Evolutionary conservation across 345 rosid genomes (phyloP), one percentile per base, ranked within the genome.

Genomic region (Trapa incisa): DNA sequence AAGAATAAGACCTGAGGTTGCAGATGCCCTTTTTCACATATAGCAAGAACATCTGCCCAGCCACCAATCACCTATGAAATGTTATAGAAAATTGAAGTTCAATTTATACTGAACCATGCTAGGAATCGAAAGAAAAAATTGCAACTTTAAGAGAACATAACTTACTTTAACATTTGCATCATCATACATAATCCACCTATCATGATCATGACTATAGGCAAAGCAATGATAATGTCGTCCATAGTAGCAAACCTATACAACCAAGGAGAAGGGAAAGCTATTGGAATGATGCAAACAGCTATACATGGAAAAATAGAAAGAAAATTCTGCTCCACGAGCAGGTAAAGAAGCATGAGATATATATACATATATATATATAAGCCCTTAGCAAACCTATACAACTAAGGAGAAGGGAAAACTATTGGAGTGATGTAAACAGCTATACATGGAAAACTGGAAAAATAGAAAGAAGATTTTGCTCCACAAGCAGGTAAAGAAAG

Each of bases 141-240:
- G 13, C 68, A 39, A 14, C 29, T 33, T 22, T 22, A 43, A 58
- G 72, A 54, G 42, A 68, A 17, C 1, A 37, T 58, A 70, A 41
- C 71, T 72, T 77, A 89, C 99, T 90, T 89, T 95, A 9, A 95
- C 97, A 52, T 87, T 91, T 79, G 85, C 86, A 81, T 94, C 99
- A 76, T 94, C 96, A 68, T 89, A 94, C 99, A 91, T 94, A 66
- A 91, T 80, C 99, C 99, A 94, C 35, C 64, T 79, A 32, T 75
- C 85, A 29, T 77, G 84, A 12, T 86, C 93, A 66, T 76, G 88
- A 78, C 87, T 86, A 73, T 91, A 86, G 66, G 97, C 96, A 64
- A 94, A 94, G 79, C 97, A 94, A 78, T 94, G 93, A 80, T 94
- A 94, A 78, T 94, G 99, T 71, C 89, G 99, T 70, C 99, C 99